These are phyloP conservation scores for Candida pseudocylindracea DNA, from an alignment of 1,139 yeast species.

Conservation along the genomic window DNA sequence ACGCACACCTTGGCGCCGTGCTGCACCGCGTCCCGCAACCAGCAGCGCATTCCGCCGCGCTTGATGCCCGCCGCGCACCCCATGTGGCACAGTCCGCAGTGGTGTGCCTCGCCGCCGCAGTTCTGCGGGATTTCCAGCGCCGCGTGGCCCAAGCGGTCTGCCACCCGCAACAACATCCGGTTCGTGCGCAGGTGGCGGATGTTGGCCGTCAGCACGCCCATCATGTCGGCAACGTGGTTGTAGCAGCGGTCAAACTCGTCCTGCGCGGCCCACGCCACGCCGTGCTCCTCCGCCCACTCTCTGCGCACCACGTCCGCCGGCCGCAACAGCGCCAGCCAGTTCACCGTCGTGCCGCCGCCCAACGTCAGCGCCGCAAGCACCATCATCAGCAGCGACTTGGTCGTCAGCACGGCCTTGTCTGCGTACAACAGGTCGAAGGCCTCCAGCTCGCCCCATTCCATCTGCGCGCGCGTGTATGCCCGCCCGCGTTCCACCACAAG, in stretches of 20 bases:
- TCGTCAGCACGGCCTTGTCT: conserved; percentile 12
- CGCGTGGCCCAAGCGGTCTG: conserved; percentile 21
- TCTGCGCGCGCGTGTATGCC: conserved; percentile 16
- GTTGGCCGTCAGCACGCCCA: conserved; percentile 18
- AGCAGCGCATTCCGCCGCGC: conserved; percentile 27
- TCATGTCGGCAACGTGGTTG: conserved; percentile 11
- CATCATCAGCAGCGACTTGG: conserved; percentile 14
- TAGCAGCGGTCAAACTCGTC: conserved; percentile 13
- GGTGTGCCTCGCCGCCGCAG: conserved; percentile 20
- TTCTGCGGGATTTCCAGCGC: conserved; percentile 23
- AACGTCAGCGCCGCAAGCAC: conserved; percentile 31
- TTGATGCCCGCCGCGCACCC: conserved; percentile 36
- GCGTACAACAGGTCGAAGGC: conserved; percentile 20
- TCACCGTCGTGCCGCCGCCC: conserved; percentile 40
- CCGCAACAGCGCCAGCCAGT: conserved; percentile 36
- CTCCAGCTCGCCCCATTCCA: conserved; percentile 14
- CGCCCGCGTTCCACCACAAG: conserved; percentile 32
- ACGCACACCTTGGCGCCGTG: conserved; percentile 27
- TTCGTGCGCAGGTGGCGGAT: conserved; percentile 27
- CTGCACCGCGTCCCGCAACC: conserved; percentile 29
- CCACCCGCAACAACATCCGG: conserved; percentile 20
- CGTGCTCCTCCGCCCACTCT: conserved; percentile 29
- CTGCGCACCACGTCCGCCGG: conserved; percentile 31
- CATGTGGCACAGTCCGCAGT: conserved; percentile 26
- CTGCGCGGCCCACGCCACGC: conserved; percentile 24